Percentiles rank a stretch among this genome's conserved stretches.
phyloP scores from a whole-genome alignment of 116 monocot genomes.

The Posidonia oceanica region DNA sequence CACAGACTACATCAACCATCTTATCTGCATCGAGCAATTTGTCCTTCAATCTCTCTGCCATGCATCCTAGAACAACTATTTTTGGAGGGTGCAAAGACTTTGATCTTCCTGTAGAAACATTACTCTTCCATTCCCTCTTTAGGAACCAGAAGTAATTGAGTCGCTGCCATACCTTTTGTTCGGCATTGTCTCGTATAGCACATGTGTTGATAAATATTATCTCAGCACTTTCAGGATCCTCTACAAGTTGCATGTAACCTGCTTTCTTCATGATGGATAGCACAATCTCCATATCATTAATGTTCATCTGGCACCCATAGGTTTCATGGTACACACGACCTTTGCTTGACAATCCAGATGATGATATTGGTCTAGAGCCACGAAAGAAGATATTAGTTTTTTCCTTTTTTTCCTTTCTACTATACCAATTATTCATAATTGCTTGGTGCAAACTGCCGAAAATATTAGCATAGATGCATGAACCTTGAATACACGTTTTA shows the following conservation, averaged over 20 bases:
- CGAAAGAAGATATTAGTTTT: background rate
- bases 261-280: slow-evolving; percentile 85
- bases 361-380: slow-evolving; percentile 30
- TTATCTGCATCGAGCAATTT: slow-evolving; percentile 92
- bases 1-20: slow-evolving; percentile 99
- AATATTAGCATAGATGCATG: no score
- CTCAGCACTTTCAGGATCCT: slow-evolving; percentile 82
- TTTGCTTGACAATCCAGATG: slow-evolving; percentile 25
- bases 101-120: slow-evolving; percentile 71
- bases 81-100: slow-evolving; percentile 78
- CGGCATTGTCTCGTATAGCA: slow-evolving; percentile 97
- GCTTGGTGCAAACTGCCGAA: no score
- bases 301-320: slow-evolving; percentile 98
- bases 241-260: slow-evolving; percentile 61
- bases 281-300: slow-evolving; percentile 99
- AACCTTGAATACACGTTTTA: no score
- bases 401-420: background rate
- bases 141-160: slow-evolving; percentile 99
- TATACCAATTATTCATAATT: no score
- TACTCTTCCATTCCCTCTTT: slow-evolving; percentile 92
- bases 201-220: slow-evolving; percentile 96
- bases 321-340: slow-evolving; percentile 97
- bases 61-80: slow-evolving; percentile 90
- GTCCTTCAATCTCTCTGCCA: slow-evolving; percentile 97
- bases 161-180: slow-evolving; percentile 97